These are phyloP conservation scores for Serendipita sp. DNA, from an alignment of 768 basidiomycete species.

Conservation along the genomic window DNA sequence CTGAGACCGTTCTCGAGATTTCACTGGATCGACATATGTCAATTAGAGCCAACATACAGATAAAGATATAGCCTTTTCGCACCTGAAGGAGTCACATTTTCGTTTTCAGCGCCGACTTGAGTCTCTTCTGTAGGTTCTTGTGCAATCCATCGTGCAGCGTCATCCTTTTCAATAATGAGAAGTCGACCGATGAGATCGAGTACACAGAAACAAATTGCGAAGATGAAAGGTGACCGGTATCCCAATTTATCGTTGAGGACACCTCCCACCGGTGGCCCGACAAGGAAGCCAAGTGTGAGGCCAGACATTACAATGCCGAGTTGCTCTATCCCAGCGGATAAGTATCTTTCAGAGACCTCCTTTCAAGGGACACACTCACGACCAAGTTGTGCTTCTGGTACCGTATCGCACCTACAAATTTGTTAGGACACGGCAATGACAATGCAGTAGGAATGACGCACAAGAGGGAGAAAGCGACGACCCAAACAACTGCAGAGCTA, in stretches of 20 bases:
- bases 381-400: constrained; percentile 32
- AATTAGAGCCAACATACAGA: constrained; percentile 5
- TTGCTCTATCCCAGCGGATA: constrained; percentile 26
- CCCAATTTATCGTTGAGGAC: constrained; percentile 37
- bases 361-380: constrained; percentile 22
- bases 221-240: constrained; percentile 44
- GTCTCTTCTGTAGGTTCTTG: constrained; percentile 22
- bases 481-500: constrained; percentile 44
- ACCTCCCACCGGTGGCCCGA: constrained; percentile 46
- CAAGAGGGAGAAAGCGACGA: constrained; percentile 45
- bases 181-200: constrained; percentile 39
- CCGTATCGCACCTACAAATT: constrained; percentile 35
- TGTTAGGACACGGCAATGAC: not conserved
- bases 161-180: constrained; percentile 40
- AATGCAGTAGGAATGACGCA: constrained; percentile 16
- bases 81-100: constrained; percentile 6
- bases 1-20: not conserved
- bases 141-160: constrained; percentile 32
- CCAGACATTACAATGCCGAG: constrained; percentile 46
- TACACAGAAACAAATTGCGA: constrained; percentile 29
- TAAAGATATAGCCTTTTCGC: constrained; percentile 9
- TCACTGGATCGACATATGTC: not conserved
- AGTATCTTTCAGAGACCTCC: not conserved
- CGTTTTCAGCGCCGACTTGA: not conserved
- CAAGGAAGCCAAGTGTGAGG: constrained; percentile 38